Conservation (phyloP, 1,284 basidiomycete species). For the Pseudozyma sp. region DNA sequence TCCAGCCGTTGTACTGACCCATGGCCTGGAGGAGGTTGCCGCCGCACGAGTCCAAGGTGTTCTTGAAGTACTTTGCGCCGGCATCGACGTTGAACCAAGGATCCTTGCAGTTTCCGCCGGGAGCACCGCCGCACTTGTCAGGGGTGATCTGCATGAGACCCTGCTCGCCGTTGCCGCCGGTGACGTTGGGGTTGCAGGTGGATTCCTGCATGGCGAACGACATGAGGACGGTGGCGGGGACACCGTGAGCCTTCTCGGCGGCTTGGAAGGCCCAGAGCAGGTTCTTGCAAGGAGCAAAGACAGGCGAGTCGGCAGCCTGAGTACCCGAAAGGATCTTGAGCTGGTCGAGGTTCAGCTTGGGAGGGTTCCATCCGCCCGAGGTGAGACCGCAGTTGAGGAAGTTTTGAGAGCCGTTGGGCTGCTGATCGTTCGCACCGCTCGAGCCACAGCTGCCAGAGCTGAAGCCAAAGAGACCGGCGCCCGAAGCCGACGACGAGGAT, state of each 20-base stretch:
- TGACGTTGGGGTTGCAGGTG: slow-evolving; percentile 53
- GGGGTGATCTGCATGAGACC: slow-evolving; percentile 64
- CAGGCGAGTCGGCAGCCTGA: slow-evolving; percentile 35
- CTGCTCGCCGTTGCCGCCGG: slow-evolving; percentile 57
- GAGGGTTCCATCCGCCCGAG: slow-evolving; percentile 52
- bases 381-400: slow-evolving; percentile 62
- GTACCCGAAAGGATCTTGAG: slow-evolving; percentile 46
- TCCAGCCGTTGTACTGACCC: slow-evolving; percentile 62
- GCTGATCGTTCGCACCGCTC: slow-evolving; percentile 31
- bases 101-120: slow-evolving; percentile 53
- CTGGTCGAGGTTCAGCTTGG: slow-evolving; percentile 44
- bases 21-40: slow-evolving; percentile 48
- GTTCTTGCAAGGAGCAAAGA: slow-evolving; percentile 53
- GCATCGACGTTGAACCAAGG: slow-evolving; percentile 49
- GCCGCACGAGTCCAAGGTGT: slow-evolving; percentile 32
- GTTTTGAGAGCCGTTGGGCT: slow-evolving; percentile 54
- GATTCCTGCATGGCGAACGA: slow-evolving; percentile 62
- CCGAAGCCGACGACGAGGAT: slow-evolving; percentile 20
- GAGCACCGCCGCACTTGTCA: slow-evolving; percentile 58
- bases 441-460: slow-evolving; percentile 29
- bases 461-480: slow-evolving; percentile 42
- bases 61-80: slow-evolving; percentile 59
- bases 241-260: slow-evolving; percentile 33
- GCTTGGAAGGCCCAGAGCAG: slow-evolving; percentile 50
- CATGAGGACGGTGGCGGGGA: slow-evolving; percentile 58